Evolutionary conservation across 2,329 filamentous ascomycete species (phyloP), one percentile per base, ranked within the genome.

Genomic region (Raffaelea deltoideospora): DNA sequence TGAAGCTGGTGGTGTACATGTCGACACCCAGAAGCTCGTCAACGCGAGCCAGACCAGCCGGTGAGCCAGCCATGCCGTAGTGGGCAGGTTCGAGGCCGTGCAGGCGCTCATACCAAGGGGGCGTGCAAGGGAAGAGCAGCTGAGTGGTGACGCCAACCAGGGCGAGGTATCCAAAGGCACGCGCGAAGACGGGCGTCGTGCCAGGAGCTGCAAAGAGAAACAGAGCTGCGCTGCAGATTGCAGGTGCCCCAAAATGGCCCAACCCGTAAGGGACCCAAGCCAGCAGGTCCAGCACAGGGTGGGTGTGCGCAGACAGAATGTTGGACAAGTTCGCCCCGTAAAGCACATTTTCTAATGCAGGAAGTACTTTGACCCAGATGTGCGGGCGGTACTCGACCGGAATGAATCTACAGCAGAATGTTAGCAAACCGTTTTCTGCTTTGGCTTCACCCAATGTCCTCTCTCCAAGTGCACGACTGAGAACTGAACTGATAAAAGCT

Each of bases 271-370:
- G 87, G 18, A 96, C 60, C 87, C 87, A 95, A 14, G 88, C 88
- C 38, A 95, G 63, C 38, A 96, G 65, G 53, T 95, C 87, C 39
- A 95, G 73, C 34, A 84, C 65, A 7, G 80, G 72, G 57, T 82
- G 78, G 50, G 88, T 83, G 61, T 94, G 84, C 32, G 84, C 84
- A 13, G 87, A 93, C 37, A 96, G 72, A 50, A 95, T 92, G 57
- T 94, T 95, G 62, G 85, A 93, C 40, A 95, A 69, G 59, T 95
- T 95, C 44, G 87, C 86, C 48, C 88, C 88, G 54, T 95, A 96
- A 24, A 96, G 69, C 43, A 96, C 90, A 57, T 96, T 95, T 61
- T 96, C 88, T 45, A 96, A 72, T 15, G 88, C 85, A 5, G 88
- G 88, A 26, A 96, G 71, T 21, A 96, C 85, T 51, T 87, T 85